Evolutionary conservation across 2,329 filamentous ascomycete species (phyloP), one percentile per base, ranked within the genome.

Genomic region (Zalaria sp.): DNA sequence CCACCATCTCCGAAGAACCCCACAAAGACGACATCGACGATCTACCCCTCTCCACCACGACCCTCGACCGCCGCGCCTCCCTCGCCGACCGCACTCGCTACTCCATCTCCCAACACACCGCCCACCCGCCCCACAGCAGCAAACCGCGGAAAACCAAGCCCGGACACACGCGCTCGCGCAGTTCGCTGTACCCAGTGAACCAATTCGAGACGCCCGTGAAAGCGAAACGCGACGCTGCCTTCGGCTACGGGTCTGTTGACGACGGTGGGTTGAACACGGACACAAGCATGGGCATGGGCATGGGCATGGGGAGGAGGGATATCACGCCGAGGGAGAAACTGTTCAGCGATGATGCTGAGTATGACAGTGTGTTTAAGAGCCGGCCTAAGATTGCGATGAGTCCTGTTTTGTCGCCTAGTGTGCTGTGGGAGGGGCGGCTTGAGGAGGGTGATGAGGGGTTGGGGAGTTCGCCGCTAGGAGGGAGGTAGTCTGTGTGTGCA

Each of bases 291-390:
- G 18, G 18, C 18, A 18, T 18, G 18, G 18, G 18, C 18, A 18
- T 2, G 18, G 18, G 36, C 52, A 57, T 18, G 37, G 39, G 45
- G 40, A 36, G 43, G 46, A 47, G 63, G 45, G 61, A 59, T 25
- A 62, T 66, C 3, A 69, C 77, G 1, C 69, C 83, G 5, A 69
- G 73, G 0, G 81, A 89, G 53, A 73, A 80, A 48, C 62, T 93
- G 34, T 78, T 93, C 27, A 71, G 71, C 10, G 72, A 79, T 42
- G 79, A 85, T 49, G 69, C 73, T 3, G 85, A 93, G 46, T 83
- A 86, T 58, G 81, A 83, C 45, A 81, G 80, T 26, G 80, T 94
- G 1, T 95, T 95, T 58, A 84, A 80, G 62, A 88, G 83, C 48
- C 65, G 88, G 49, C 88, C 88, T 0, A 82, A 79, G 59, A 77